These are phyloP conservation scores for Capsicum baccatum DNA, from an alignment of 257 asterid species.

Conservation along the genomic window DNA sequence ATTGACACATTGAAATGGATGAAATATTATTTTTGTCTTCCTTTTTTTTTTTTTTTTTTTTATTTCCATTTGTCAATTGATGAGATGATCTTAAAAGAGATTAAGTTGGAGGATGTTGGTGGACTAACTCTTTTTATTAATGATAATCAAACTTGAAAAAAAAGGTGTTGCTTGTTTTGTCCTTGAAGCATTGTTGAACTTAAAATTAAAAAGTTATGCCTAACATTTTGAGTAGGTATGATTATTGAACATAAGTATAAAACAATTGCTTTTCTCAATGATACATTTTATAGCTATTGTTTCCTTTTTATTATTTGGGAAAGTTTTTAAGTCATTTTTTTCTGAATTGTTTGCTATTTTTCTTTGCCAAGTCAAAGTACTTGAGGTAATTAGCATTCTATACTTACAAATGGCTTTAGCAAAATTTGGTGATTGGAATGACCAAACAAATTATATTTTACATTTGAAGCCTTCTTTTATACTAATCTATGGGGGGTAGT, in stretches of 20 bases:
- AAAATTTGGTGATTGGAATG: background rate
- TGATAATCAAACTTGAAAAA: background rate
- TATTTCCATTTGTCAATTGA: background rate
- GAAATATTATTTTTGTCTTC: background rate
- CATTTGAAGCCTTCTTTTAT: too few species aligned
- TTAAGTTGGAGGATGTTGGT: slow-evolving; percentile 13
- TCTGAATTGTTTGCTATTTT: background rate
- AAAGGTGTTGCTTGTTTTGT: slow-evolving; percentile 6
- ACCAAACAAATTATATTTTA: background rate
- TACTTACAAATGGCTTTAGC: background rate
- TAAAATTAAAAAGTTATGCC: background rate
- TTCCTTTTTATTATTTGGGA: background rate
- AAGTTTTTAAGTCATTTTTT: background rate
- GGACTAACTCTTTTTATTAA: slow-evolving; percentile 26
- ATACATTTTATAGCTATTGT: background rate
- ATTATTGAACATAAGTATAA: slow-evolving; percentile 11
- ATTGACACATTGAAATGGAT: background rate
- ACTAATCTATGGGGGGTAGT: too few species aligned
- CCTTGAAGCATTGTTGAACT: slow-evolving; percentile 17
- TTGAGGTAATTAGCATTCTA: background rate
- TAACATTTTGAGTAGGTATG: slow-evolving; percentile 3
- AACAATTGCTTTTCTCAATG: background rate
- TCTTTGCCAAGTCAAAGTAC: background rate
- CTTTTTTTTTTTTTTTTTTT: background rate
- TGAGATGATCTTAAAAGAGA: background rate